Percentiles rank a stretch among this genome's conserved stretches.
These are phyloP conservation scores for Ensete glaucum DNA, from an alignment of 176 grass and related monocot species.

Conservation along the genomic window DNA sequence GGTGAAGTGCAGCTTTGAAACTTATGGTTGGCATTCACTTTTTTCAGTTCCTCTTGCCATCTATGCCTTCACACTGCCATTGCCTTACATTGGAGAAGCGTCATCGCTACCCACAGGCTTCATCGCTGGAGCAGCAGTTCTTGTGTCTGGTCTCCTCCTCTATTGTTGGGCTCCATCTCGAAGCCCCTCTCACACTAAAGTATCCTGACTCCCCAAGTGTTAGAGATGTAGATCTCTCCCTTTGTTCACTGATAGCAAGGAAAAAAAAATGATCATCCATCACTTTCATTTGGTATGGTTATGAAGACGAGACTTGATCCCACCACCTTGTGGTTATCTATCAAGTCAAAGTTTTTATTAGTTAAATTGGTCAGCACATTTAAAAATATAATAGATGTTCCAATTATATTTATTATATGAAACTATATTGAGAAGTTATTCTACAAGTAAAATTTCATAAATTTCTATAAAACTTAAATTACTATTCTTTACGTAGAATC, in stretches of 20 bases:
- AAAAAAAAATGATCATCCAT: no score
- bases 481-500: no score
- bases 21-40: constrained; percentile 2
- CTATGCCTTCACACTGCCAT: constrained; percentile 92
- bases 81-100: constrained; percentile 78
- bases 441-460: no score
- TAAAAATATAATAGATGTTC: no score
- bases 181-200: neutral
- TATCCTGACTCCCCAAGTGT: neutral
- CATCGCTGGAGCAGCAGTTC: constrained; percentile 54
- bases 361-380: no score
- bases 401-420: no score
- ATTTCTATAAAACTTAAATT: no score
- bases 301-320: no score
- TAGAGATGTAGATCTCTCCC: neutral
- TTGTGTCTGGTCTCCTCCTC: constrained; percentile 55
- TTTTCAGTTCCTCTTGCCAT: constrained; percentile 84
- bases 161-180: constrained; percentile 50
- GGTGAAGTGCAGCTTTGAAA: constrained; percentile 7
- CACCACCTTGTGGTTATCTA: no score
- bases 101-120: constrained; percentile 76
- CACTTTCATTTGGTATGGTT: no score
- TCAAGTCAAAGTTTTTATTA: no score
- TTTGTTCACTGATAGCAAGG: neutral
- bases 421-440: no score